Evolutionary conservation across 352 stramenopile species (phyloP).

Genomic region (Phytopythium mirpurense): DNA sequence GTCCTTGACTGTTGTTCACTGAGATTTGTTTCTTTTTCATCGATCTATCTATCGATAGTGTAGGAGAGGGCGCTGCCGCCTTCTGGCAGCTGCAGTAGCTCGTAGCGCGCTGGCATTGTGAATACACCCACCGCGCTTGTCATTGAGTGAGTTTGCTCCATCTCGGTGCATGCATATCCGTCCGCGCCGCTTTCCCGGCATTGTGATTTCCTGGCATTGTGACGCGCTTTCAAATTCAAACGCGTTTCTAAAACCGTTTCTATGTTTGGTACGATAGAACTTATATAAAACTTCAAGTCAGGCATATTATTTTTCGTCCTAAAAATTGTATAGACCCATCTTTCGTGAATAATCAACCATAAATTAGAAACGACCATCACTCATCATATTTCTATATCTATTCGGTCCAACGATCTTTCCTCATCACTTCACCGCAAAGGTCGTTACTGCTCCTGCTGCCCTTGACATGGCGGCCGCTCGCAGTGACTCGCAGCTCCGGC

Average conservation of each 20-base stretch:
- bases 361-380: not conserved
- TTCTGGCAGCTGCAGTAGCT: not conserved
- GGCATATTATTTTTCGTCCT: too few relatives aligned
- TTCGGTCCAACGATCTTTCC: not conserved
- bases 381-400: not conserved
- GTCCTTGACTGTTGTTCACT: not conserved
- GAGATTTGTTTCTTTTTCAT: not conserved
- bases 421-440: not conserved
- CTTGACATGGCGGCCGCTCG: conserved; percentile 15
- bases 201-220: too few relatives aligned
- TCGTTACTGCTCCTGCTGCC: too few relatives aligned
- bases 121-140: conserved; percentile 1
- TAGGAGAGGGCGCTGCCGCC: not conserved
- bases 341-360: too few relatives aligned
- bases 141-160: too few relatives aligned
- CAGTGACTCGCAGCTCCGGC: conserved; percentile 29
- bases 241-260: too few relatives aligned
- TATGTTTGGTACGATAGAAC: too few relatives aligned
- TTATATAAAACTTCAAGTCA: too few relatives aligned
- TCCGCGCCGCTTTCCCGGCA: too few relatives aligned
- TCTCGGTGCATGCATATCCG: too few relatives aligned
- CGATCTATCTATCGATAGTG: conserved; percentile 1
- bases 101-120: not conserved
- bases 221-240: too few relatives aligned
- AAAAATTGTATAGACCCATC: too few relatives aligned